Percentiles rank a stretch among this genome's conserved stretches.
phyloP scores from a whole-genome alignment of 176 grass and related monocot species.

The Musa itinerans region DNA sequence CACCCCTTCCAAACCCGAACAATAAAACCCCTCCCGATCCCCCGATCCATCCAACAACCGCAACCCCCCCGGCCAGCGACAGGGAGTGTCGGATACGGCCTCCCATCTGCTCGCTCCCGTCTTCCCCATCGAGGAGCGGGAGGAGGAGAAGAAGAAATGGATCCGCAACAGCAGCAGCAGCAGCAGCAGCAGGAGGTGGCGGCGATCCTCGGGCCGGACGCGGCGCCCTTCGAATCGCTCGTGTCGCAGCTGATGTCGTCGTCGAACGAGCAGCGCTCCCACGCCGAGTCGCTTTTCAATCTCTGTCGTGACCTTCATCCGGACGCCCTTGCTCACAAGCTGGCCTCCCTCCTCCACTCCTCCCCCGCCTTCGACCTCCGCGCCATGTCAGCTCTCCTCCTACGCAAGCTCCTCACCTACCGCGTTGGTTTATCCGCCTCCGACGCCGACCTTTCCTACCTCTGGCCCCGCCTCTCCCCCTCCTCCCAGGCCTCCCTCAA shows the following conservation, averaged over 20 bases:
- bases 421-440: background rate
- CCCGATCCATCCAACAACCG: background rate
- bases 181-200: slow-evolving; percentile 17
- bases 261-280: slow-evolving; percentile 72
- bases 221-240: slow-evolving; percentile 46
- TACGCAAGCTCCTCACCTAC: slow-evolving; percentile 43
- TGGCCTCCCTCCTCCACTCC: slow-evolving; percentile 47
- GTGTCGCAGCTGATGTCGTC: slow-evolving; percentile 77
- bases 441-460: slow-evolving; percentile 5
- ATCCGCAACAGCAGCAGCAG: slow-evolving; percentile 16
- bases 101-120: background rate
- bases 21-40: background rate
- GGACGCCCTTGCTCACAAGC: slow-evolving; percentile 57
- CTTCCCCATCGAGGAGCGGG: background rate
- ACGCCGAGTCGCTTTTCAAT: slow-evolving; percentile 85
- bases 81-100: background rate
- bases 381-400: slow-evolving; percentile 61
- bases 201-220: background rate
- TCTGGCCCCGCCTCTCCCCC: slow-evolving; percentile 72
- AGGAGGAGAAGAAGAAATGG: background rate
- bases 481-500: slow-evolving; percentile 47
- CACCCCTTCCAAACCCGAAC: background rate
- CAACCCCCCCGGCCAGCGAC: background rate
- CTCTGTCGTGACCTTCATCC: slow-evolving; percentile 61
- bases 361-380: slow-evolving; percentile 42